These are phyloP conservation scores for Chrysopogon serrulatus DNA, from an alignment of 176 grass and related monocot genomes.

Conservation along the genomic window DNA sequence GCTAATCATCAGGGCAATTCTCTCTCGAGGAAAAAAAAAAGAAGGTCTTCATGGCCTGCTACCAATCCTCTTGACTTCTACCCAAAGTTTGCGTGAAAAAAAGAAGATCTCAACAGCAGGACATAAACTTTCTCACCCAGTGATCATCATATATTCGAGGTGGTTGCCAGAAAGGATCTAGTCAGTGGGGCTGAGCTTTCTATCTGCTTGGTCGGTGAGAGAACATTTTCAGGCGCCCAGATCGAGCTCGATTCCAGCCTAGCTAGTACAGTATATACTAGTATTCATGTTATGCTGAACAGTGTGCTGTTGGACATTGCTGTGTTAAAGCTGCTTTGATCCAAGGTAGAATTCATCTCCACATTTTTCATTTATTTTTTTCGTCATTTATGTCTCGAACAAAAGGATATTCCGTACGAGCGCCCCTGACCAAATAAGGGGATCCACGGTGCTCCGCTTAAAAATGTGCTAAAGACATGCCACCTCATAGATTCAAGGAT, in stretches of 20 bases:
- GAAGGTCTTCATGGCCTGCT: neutral
- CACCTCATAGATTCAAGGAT: neutral
- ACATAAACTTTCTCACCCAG: neutral
- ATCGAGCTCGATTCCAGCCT: neutral
- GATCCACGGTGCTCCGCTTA: neutral
- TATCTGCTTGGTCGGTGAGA: neutral
- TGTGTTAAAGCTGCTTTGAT: neutral
- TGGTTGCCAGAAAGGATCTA: slow-evolving; percentile 18
- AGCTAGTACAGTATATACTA: too few relatives aligned
- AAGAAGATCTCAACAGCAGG: neutral
- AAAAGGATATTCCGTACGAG: neutral
- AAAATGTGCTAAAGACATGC: neutral
- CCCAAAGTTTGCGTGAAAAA: neutral
- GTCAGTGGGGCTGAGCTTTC: neutral
- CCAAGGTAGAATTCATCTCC: neutral
- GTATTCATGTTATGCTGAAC: too few relatives aligned
- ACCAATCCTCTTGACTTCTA: neutral
- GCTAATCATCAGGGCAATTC: neutral
- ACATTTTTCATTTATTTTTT: neutral
- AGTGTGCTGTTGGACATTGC: neutral
- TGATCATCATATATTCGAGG: slow-evolving; percentile 10
- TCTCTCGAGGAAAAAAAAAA: neutral
- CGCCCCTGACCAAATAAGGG: neutral
- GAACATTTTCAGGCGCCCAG: neutral
- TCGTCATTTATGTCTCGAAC: neutral